Conservation (phyloP, 1,284 basidiomycete genomes). For the Mycena sp. region DNA sequence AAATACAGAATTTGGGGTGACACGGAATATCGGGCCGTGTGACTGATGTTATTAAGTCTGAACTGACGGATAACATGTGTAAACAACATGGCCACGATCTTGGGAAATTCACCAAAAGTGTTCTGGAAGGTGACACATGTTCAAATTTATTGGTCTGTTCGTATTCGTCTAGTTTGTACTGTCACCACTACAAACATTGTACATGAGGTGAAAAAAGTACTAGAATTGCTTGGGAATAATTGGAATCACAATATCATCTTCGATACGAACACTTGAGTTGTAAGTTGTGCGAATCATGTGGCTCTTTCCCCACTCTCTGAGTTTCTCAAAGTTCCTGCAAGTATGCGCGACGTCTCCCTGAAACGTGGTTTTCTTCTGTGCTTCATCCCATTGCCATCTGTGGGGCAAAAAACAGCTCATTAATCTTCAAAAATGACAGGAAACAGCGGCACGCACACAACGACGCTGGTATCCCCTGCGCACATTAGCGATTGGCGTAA, state of each 20-base stretch:
- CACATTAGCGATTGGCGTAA: neutral
- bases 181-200: too few relatives aligned
- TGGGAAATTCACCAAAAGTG: too few relatives aligned
- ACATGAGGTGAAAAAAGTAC: too few relatives aligned
- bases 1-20: too few relatives aligned
- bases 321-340: conserved; percentile 29
- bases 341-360: conserved; percentile 25
- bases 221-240: conserved; percentile 4
- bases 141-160: too few relatives aligned
- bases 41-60: too few relatives aligned
- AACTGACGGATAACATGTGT: too few relatives aligned
- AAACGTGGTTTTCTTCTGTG: neutral
- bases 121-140: too few relatives aligned
- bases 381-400: conserved; percentile 21
- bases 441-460: neutral
- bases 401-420: neutral
- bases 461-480: neutral
- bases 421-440: too few relatives aligned
- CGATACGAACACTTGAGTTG: conserved; percentile 8
- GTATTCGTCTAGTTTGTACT: too few relatives aligned
- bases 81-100: too few relatives aligned
- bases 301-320: conserved; percentile 29
- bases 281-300: conserved; percentile 7
- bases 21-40: too few relatives aligned
- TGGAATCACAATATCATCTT: conserved; percentile 17